Conservation (phyloP, 345 rosid species). For the Limnanthes douglasii region DNA sequence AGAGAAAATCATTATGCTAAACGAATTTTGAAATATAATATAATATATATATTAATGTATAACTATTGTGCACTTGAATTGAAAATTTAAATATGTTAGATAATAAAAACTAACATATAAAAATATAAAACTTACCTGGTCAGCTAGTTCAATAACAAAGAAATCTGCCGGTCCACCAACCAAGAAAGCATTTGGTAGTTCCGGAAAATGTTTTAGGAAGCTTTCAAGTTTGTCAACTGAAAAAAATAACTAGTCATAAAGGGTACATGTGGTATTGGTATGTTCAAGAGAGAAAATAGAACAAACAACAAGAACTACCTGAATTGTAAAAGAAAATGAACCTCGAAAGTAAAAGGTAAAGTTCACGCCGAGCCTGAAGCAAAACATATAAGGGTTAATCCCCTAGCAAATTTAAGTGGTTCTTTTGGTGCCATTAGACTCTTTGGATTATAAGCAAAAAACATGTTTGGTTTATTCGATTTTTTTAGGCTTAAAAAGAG, state of each 20-base stretch:
- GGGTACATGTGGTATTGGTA: constrained; percentile 1
- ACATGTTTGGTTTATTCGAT: too few relatives aligned
- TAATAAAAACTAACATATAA: constrained; percentile 1
- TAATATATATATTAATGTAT: too few relatives aligned
- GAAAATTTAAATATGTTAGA: too few relatives aligned
- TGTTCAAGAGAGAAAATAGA: background rate
- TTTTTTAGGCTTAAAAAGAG: too few relatives aligned
- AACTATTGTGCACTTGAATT: too few relatives aligned
- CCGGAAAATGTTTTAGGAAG: constrained; percentile 63
- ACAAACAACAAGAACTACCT: constrained; percentile 23
- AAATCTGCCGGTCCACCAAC: constrained; percentile 80
- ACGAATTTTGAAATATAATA: too few relatives aligned
- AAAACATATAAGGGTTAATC: background rate
- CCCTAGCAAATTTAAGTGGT: constrained; percentile 1
- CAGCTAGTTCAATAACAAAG: constrained; percentile 86
- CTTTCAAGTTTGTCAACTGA: constrained; percentile 68
- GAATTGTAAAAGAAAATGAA: constrained; percentile 83
- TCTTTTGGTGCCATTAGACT: too few relatives aligned
- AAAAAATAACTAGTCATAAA: constrained; percentile 9
- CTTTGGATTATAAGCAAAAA: too few relatives aligned
- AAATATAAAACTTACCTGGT: constrained; percentile 45
- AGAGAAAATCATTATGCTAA: too few relatives aligned
- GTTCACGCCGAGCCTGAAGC: constrained; percentile 77
- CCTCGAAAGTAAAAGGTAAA: constrained; percentile 70
- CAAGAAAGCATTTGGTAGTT: constrained; percentile 76